A percentile compares a stretch with the other conserved stretches of the same genome.
Conservation (phyloP, 2,329 filamentous ascomycete genomes). For the Fusarium keratoplasticum region DNA sequence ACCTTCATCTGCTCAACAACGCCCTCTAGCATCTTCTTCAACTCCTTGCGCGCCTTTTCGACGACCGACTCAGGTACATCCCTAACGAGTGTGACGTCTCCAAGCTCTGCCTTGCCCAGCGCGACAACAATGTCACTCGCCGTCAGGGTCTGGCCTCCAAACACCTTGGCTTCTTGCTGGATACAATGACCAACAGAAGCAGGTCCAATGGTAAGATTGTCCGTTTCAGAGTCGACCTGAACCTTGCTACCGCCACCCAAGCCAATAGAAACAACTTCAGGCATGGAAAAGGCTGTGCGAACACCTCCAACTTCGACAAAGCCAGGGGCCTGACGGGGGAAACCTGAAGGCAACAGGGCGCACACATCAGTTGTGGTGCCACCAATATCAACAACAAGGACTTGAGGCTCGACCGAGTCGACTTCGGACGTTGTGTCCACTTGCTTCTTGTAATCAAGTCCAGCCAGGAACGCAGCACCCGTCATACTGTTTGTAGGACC, state of each 20-base stretch:
- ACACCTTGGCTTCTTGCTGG: constrained; percentile 59
- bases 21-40: constrained; percentile 61
- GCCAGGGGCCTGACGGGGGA: constrained; percentile 68
- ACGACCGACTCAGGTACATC: constrained; percentile 39
- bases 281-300: constrained; percentile 68
- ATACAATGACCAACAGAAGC: constrained; percentile 67
- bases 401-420: constrained; percentile 41
- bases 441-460: constrained; percentile 50
- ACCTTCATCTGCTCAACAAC: constrained; percentile 69
- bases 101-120: constrained; percentile 46
- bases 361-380: constrained; percentile 72
- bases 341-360: constrained; percentile 67
- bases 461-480: constrained; percentile 65
- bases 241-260: constrained; percentile 64
- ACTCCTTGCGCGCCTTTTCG: constrained; percentile 45
- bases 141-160: constrained; percentile 65
- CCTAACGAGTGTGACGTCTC: constrained; percentile 45
- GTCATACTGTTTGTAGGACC: constrained; percentile 67
- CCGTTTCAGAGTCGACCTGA: constrained; percentile 28
- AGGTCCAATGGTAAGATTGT: constrained; percentile 61
- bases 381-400: constrained; percentile 68
- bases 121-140: constrained; percentile 64
- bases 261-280: constrained; percentile 67
- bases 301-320: constrained; percentile 70
- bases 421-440: not conserved